These are phyloP conservation scores for Candida vartiovaarae DNA, from an alignment of 805 yeast genomes.

Conservation along the genomic window DNA sequence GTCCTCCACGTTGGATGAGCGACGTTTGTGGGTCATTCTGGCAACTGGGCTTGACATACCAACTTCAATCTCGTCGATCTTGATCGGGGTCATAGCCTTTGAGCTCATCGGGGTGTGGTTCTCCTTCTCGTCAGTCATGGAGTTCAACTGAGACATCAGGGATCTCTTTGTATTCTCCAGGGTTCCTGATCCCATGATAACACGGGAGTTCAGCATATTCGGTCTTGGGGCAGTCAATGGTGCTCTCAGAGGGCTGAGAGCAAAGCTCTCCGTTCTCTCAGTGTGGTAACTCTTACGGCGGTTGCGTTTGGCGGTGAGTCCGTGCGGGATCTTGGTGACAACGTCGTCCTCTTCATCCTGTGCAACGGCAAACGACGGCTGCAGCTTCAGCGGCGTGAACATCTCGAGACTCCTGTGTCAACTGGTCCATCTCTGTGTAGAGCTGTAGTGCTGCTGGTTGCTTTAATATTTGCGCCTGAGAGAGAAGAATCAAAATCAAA, in stretches of 20 bases:
- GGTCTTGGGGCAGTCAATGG: constrained; percentile 28
- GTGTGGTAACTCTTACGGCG: constrained; percentile 23
- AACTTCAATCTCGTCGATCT: background rate
- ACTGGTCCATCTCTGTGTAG: background rate
- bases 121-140: constrained; percentile 14
- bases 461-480: background rate
- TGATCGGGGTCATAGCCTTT: constrained; percentile 7
- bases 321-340: constrained; percentile 37
- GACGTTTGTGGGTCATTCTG: constrained; percentile 9
- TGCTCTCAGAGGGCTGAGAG: constrained; percentile 17
- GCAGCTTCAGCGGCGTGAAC: constrained; percentile 19
- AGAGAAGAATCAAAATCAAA: background rate
- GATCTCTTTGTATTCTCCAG: constrained; percentile 19
- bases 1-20: constrained; percentile 16
- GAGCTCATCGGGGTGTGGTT: constrained; percentile 8
- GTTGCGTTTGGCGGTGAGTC: constrained; percentile 28
- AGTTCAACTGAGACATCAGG: constrained; percentile 6
- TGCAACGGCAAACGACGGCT: constrained; percentile 13
- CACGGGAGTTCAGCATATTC: constrained; percentile 19
- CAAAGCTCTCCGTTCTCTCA: constrained; percentile 1
- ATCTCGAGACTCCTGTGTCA: constrained; percentile 6
- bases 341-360: constrained; percentile 11
- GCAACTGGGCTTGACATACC: constrained; percentile 6
- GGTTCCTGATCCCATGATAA: background rate
- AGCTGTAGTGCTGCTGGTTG: background rate